Base-by-base conservation (phyloP, 2,329 filamentous ascomycete genomes). In the Stachybotrys echinatus region DNA sequence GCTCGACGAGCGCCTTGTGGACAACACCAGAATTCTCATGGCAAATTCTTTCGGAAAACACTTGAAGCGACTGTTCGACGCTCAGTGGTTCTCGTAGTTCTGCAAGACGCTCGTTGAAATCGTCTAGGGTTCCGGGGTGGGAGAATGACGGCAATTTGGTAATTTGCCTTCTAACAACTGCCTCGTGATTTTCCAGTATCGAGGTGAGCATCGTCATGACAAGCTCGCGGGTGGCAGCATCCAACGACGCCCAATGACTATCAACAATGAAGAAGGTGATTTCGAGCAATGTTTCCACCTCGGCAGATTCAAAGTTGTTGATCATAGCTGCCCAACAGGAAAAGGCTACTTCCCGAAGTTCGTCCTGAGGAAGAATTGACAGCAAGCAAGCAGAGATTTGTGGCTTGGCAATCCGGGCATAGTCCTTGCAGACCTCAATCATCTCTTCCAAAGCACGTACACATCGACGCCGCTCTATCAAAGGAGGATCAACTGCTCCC, bases 381-480 rank as follows among this genome's bases (percentile, higher is more conserved):
- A 95, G 84, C 12, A 99, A 74, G 63, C 89, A 96, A n/a, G 92
- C 91, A 56, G 90, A 90, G 50, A 97, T 92, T 84, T 92, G 92
- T 20, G 94, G 92, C 39, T 96, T 76, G 46, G 89, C 94, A 58
- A 87, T 84, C 53, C 84, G 85, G 27, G 92, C 83, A 61, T 88
- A 84, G 3, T 77, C 76, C 59, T 84, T 86, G 42, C 89, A 88
- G 45, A 95, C 74, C 48, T 76, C 82, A 46, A 96, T 87, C 80
- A 99, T 88, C 63, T 95, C 89, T 57, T 90, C 88, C 63, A 99
- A 87, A 5, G 89, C 92, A 55, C 82, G 81, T 8, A 99, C 82
- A 58, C 86, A 91, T 51, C 87, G 80, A 50, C 81, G 82, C 60
- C 91, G 89, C 63, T 96, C 91, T 44, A 76, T 60, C 64, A 79